These are phyloP conservation scores for Clonostachys solani DNA, from an alignment of 2,329 filamentous ascomycete genomes.

Conservation along the genomic window DNA sequence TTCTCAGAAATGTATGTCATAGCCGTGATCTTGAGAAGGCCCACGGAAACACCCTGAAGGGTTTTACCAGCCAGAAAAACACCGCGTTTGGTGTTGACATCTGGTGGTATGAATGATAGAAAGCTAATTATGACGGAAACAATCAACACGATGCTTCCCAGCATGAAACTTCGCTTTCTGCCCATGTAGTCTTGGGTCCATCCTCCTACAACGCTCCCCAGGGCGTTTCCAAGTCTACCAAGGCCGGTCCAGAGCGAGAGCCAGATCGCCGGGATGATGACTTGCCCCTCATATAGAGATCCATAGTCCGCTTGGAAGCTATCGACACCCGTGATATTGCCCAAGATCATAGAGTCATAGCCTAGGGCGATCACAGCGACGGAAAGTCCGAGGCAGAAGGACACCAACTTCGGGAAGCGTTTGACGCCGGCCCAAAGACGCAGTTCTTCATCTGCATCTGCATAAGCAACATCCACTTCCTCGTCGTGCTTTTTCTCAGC, in stretches of 20 bases:
- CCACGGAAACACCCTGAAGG: constrained; percentile 20
- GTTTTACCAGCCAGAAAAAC: constrained; percentile 16
- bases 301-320: constrained; percentile 21
- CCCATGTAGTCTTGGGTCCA: constrained; percentile 19
- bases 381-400: constrained; percentile 16
- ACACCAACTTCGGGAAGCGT: constrained; percentile 16
- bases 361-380: constrained; percentile 21
- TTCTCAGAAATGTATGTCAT: constrained; percentile 47
- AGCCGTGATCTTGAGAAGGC: constrained; percentile 34
- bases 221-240: constrained; percentile 12
- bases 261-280: constrained; percentile 18
- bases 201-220: constrained; percentile 16
- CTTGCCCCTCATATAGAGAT: constrained; percentile 10
- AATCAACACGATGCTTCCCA: constrained; percentile 14
- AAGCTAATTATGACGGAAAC: constrained; percentile 16
- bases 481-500: no score
- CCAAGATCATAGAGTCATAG: constrained; percentile 17
- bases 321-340: constrained; percentile 16
- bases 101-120: constrained; percentile 11
- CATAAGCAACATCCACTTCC: no score
- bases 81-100: constrained; percentile 8
- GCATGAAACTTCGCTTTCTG: constrained; percentile 13
- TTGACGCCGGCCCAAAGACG: constrained; percentile 15
- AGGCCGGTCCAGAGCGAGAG: constrained; percentile 17
- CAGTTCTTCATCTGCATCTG: constrained; percentile 7